Evolutionary conservation across 495 filamentous ascomycete genomes (phyloP), one percentile per base, ranked within the genome.

Genomic region (Xylaria castorea): DNA sequence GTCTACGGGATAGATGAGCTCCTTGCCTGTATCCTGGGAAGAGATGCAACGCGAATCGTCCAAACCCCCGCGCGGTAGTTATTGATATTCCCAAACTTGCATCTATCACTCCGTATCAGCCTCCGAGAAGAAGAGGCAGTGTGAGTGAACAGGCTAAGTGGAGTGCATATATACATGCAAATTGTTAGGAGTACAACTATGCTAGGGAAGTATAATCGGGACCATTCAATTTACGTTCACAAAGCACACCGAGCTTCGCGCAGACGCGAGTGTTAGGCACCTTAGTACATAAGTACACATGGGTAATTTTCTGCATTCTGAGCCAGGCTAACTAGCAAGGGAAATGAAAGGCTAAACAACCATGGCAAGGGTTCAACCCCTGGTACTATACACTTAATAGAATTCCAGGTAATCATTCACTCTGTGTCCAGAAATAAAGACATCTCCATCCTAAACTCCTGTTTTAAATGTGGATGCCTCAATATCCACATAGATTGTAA

Each of bases 251-350:
- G n/a, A 0, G 0, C 6, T 20, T 50, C 12, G 7, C 16, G 25
- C 1, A 6, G 40, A 48, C 12, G 44, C 2, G 18, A 20, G 42
- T 50, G 6, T 30, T 46, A 65, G 42, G 27, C 12, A 25, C 8
- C 62, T 46, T 34, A 30, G 12, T 55, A 22, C 32, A 61, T 34
- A 20, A 34, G 32, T 61, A 18, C 27, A 6, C 5, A 36, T 38
- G 48, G n/a, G 14, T 22, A n/a, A 48, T 44, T 66, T 2, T n/a
- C 9, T 32, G 16, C 38, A 32, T 66, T 50, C 40, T 48, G 40
- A 67, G 30, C 30, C 7, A 32, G 32, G 51, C 51, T 44, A 58
- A 38, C 22, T 32, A 58, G 89, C 88, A 14, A 71, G 79, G 0
- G n/a, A 69, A 27, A 46, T n/a, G 3, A 60, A 60, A 32, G 22